Base-by-base conservation (phyloP, 768 basidiomycete species). In the Pleurotus platypus region DNA sequence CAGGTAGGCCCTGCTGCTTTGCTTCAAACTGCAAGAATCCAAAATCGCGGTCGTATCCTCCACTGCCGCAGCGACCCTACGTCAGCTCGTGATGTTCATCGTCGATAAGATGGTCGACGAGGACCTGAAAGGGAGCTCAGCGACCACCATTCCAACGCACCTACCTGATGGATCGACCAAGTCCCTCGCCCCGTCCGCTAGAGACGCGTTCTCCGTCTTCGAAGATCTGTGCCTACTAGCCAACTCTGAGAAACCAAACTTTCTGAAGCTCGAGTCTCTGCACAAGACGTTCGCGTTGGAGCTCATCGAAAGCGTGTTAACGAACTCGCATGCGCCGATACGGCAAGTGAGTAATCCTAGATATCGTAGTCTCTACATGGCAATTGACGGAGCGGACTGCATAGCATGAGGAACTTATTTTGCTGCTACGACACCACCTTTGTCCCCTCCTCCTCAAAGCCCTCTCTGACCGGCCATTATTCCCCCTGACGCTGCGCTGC, bases 281-380 rank as follows among this genome's bases (percentile, higher is more conserved):
- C 91, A 90, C 64, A 89, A 94, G 70, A 98, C 97, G 0, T 98
- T 98, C 62, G 93, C 94, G 0, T 73, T 99, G n/a, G 96, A 99
- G 71, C 75, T 98, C 54, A 93, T 98, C 38, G 96, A 99, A 73
- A 98, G 95, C 64, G 92, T 98, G 2, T 74, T 99, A 50, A 94
- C 93, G 5, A 94, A 95, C 67, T 94, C 95, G 63, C 87, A 93
- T 60, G 81, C 79, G n/a, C 76, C 93, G 0, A 94, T 95, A 67
- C 81, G 89, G 51, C 83, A 88, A 77, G 94, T 90, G 62, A 38
- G 74, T 67, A 8, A 35, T 1, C 8, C 2, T 11, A 24, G 24
- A 24, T 24, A 24, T 24, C 24, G 24, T 3, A 35, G 8, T 8
- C 30, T 35, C 30, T 35, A 35, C 30, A 35, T 3, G 8, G 30